Conservation (phyloP, 495 filamentous ascomycete genomes). For the Xanthoparmelia taractica region DNA sequence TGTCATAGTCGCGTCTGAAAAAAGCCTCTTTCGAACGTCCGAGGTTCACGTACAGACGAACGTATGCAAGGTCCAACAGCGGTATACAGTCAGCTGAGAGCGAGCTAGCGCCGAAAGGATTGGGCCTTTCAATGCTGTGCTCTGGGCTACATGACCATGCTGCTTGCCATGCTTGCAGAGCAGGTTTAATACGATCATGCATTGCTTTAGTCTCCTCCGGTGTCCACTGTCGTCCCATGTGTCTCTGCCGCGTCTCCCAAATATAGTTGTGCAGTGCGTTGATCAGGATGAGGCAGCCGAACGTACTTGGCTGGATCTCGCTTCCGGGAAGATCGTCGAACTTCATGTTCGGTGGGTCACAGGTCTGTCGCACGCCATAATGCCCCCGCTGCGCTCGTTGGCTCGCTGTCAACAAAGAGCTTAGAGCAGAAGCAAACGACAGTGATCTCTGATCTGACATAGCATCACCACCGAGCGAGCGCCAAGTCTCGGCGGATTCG, state of each 20-base stretch:
- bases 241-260: constrained; percentile 91
- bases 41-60: constrained; percentile 87
- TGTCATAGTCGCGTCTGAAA: constrained; percentile 89
- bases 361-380: constrained; percentile 42
- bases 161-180: constrained; percentile 87
- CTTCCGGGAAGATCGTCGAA: constrained; percentile 47
- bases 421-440: constrained; percentile 70
- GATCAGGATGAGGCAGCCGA: constrained; percentile 88
- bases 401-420: constrained; percentile 69
- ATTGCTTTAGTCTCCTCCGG: constrained; percentile 87
- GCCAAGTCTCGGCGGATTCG: constrained; percentile 71
- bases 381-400: constrained; percentile 58
- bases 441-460: constrained; percentile 57
- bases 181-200: constrained; percentile 94
- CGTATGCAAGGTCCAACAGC: constrained; percentile 87
- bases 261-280: constrained; percentile 97
- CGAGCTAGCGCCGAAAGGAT: constrained; percentile 80
- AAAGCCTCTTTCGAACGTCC: constrained; percentile 87
- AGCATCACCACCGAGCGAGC: constrained; percentile 60
- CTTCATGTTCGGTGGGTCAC: constrained; percentile 37
- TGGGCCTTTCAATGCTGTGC: constrained; percentile 82
- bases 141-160: constrained; percentile 84
- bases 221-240: constrained; percentile 86
- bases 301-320: constrained; percentile 80
- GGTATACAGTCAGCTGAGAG: constrained; percentile 92